Evolutionary conservation across 148 eudicot species (phyloP).

Genomic region (Rhododendron ovatum): DNA sequence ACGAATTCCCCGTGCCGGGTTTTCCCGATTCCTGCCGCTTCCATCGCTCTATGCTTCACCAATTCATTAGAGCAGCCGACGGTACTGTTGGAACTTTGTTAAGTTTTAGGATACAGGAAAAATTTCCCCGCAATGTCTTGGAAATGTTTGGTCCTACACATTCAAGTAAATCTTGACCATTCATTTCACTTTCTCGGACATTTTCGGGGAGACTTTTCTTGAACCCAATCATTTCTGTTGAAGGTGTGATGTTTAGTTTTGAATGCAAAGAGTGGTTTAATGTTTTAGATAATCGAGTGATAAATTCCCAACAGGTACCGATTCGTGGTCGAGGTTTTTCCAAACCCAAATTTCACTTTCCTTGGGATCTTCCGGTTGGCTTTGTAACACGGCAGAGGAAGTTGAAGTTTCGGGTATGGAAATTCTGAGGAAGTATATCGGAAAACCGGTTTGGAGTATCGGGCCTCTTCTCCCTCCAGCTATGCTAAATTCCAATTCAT

Average conservation of each 20-base stretch:
- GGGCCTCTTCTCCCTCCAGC: conserved; percentile 52
- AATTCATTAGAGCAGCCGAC: conserved; percentile 41
- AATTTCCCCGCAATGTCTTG: too few species aligned
- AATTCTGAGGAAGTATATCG: conserved; percentile 29
- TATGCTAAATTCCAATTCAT: conserved; percentile 8
- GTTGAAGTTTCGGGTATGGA: conserved; percentile 63
- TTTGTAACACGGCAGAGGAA: conserved; percentile 63
- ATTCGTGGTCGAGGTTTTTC: conserved; percentile 58
- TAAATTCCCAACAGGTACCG: conserved; percentile 5
- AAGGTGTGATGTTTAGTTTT: too few species aligned
- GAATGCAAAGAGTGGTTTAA: too few species aligned
- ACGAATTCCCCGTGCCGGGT: conserved; percentile 50
- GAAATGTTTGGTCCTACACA: too few species aligned
- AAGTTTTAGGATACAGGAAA: too few species aligned
- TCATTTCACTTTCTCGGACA: too few species aligned
- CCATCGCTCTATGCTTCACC: conserved; percentile 45
- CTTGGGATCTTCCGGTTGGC: conserved; percentile 39
- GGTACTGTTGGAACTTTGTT: conserved; percentile 17
- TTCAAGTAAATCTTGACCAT: too few species aligned
- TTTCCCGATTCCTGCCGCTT: conserved; percentile 52
- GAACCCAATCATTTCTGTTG: too few species aligned
- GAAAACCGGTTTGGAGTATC: conserved; percentile 55
- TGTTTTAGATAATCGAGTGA: too few species aligned
- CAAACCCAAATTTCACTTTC: conserved; percentile 41
- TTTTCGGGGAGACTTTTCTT: too few species aligned